Base-by-base conservation (phyloP, 2,329 filamentous ascomycete species). In the Fusarium hostae region DNA sequence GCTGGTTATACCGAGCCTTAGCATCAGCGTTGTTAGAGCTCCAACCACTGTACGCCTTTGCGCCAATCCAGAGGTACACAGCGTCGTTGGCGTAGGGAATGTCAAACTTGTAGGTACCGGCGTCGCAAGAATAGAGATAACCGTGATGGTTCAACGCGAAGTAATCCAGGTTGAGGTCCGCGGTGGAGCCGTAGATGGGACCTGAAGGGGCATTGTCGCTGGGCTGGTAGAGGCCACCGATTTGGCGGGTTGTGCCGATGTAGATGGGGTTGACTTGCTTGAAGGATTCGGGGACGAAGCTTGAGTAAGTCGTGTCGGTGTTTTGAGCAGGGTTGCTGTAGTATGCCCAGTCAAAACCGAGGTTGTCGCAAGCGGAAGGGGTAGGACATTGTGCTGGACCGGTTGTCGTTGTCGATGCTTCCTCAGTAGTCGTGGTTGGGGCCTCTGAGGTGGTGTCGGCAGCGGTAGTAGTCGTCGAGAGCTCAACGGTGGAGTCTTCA, bases 291-390 rank as follows among this genome's bases (percentile, higher is more conserved):
- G 61, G 63, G 4, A 15, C 4, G 3, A 66, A 66, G 13, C 1
- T 40, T 32, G 63, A 66, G 30, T 66, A 66, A 1, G 63, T 66
- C 20, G 51, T n/a, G 22, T 66, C 61, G 3, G 44, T 66, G 22
- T 66, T 66, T 34, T 11, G 28, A 0, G 44, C 39, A 12, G 61
- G 37, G 28, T 66, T 66, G 6, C 1, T 40, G 13, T 32, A 65
- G 30, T 65, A 66, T 9, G 61, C 63, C 61, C 63, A 66, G 20
- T 66, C 61, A 11, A 66, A 51, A 1, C 63, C 63, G 2, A 66
- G 26, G 7, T 66, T 66, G 6, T 45, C 1, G 9, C 61, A 66
- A 6, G 43, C 24, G 1, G 18, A 6, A 2, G 61, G 61, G 2
- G 63, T 66, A 44, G 60, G 50, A 1, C 63, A 66, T 18, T 26